Base-by-base conservation (phyloP, 2,329 filamentous ascomycete genomes). In the Colletotrichum gigasporum region DNA sequence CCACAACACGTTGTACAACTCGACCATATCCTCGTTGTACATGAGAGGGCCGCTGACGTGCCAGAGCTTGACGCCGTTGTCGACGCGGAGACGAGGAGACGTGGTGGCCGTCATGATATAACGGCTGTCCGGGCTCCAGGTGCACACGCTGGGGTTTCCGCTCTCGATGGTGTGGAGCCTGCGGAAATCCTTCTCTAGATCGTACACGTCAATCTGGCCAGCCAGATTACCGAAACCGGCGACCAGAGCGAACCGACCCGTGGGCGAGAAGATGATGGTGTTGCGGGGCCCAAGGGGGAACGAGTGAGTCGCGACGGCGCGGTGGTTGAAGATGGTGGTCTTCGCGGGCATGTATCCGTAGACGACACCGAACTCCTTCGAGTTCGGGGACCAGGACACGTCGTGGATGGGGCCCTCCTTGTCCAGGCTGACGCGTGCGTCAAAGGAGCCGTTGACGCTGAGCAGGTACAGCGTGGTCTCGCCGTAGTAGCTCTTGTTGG, bases 341-440 rank as follows among this genome's bases (percentile, higher is more conserved):
- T 98, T 98, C 59, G 96, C 93, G n/a, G 96, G 96, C 94, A 97
- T 98, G 79, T 93, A 98, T 66, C 96, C 96, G 76, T 99, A 99
- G 14, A 97, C 90, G 30, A 99, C 96, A 74, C 94, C 95, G 74
- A 99, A 99, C 79, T 98, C 95, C 82, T 94, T 96, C 71, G 94
- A 96, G 79, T 96, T 98, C 48, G 96, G 94, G 45, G 94, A 97
- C 96, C 96, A 99, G n/a, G 92, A 89, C 42, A 99, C 95, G 75
- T 99, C 96, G 78, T 98, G 95, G 72, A 98, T 97, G 5, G 96
- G 96, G 0, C 96, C 96, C 76, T 98, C 95, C 82, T 98, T 98
- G 79, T 99, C 96, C 52, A 97, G 85, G 68, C 91, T 88, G 70
- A 99, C 90, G 71, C 96, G 90, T 63, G 95, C 96, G 78, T 99